Conservation (phyloP, 78 protist species). For the Cavenderia fasciculata region DNA sequence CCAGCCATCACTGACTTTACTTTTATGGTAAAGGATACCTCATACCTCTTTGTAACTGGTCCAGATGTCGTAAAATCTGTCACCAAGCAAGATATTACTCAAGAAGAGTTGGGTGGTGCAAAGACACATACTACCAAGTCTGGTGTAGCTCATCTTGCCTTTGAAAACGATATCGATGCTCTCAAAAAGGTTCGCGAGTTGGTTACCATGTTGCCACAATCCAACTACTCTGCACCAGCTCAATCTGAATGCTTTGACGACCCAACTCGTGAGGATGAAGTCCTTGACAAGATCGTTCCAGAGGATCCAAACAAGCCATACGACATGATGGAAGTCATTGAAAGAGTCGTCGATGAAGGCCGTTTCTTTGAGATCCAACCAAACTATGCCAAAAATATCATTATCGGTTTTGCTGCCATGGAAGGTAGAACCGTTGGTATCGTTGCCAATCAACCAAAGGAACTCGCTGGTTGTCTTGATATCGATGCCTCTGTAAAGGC, state of each 20-base stretch:
- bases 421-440: conserved; percentile 97
- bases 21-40: conserved; percentile 95
- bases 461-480: conserved; percentile 97
- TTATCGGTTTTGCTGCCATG: conserved; percentile 95
- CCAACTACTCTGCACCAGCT: conserved; percentile 87
- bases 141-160: conserved; percentile 95
- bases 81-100: conserved; percentile 90
- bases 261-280: conserved; percentile 68
- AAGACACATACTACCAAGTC: conserved; percentile 89
- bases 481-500: conserved; percentile 97
- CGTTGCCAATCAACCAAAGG: conserved; percentile 98
- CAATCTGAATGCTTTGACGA: conserved; percentile 74
- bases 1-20: conserved; percentile 98
- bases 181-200: conserved; percentile 83
- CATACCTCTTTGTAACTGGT: conserved; percentile 98
- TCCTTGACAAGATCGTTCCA: conserved; percentile 69
- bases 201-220: conserved; percentile 86
- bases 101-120: conserved; percentile 98
- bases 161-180: conserved; percentile 94
- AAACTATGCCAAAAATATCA: conserved; percentile 94
- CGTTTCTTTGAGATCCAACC: conserved; percentile 96
- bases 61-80: conserved; percentile 98
- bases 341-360: conserved; percentile 92
- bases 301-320: conserved; percentile 94
- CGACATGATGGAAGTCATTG: conserved; percentile 96